Percentiles rank a stretch among this genome's conserved stretches.
phyloP scores from a whole-genome alignment of 805 yeast genomes.

The Ogataea siamensis region DNA sequence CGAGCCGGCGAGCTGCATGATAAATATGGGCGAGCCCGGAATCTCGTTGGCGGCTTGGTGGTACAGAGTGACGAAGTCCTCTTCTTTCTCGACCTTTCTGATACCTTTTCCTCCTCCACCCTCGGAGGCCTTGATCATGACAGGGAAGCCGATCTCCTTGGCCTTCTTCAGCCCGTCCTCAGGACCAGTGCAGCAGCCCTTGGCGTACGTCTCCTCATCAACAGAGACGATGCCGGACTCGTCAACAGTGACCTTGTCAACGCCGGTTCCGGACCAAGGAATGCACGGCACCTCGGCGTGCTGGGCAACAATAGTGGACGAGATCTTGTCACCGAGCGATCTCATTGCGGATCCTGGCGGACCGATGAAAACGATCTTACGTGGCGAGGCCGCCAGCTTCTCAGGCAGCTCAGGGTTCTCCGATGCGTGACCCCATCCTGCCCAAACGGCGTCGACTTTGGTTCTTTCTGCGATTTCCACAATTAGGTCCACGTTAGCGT shows the following conservation, averaged over 20 bases:
- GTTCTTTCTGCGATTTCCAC: constrained; percentile 97
- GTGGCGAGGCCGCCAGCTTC: constrained; percentile 86
- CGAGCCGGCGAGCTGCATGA: constrained; percentile 95
- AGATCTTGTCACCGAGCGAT: constrained; percentile 97
- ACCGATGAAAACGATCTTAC: constrained; percentile 90
- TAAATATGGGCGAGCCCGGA: constrained; percentile 98
- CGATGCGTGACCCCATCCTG: constrained; percentile 99
- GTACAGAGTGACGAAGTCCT: constrained; percentile 71
- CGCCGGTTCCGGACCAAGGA: constrained; percentile 99
- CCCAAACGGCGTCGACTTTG: constrained; percentile 98
- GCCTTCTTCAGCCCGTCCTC: constrained; percentile 90
- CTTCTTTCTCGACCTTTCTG: constrained; percentile 87
- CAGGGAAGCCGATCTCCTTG: constrained; percentile 89
- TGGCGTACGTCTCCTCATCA: constrained; percentile 72
- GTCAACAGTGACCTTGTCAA: constrained; percentile 75
- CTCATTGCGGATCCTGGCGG: constrained; percentile 99
- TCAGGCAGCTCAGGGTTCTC: constrained; percentile 96
- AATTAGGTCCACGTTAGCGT: constrained; percentile 95
- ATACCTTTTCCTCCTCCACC: constrained; percentile 99
- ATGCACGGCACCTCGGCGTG: constrained; percentile 98
- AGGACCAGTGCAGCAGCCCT: constrained; percentile 85
- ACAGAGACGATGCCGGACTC: constrained; percentile 83
- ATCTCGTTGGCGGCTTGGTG: constrained; percentile 96
- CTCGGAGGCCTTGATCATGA: constrained; percentile 98
- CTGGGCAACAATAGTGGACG: constrained; percentile 98